Evolutionary conservation across 768 basidiomycete genomes (phyloP), one percentile per base, ranked within the genome.

Genomic region (Tephrocybe sp.): DNA sequence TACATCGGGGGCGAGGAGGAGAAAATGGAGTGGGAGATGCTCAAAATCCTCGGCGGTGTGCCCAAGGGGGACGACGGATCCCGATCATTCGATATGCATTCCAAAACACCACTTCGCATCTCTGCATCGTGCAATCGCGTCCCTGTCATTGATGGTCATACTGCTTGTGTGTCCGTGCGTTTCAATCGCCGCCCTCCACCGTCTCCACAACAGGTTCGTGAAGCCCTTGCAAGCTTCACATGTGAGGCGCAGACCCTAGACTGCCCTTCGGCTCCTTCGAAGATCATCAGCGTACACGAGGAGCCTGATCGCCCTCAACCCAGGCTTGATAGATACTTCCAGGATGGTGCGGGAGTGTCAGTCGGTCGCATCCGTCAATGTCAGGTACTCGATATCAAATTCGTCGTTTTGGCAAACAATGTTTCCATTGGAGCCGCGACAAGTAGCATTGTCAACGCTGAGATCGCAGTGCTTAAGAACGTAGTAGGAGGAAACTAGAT

Each of bases 21-120:
- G 64, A 99, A 98, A 66, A 93, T 98, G 56, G 95, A 99, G 66
- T 99, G 97, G 97, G 97, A 99, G 72, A 87, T 91, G 5, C 79
- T 89, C 59, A 99, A 98, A 74, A 99, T 99, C 61, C 83, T 99
- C 18, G 95, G 97, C 19, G 92, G 86, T 2, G 59, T 97, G 49
- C 60, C 73, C 2, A 72, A 79, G 21, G 74, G 75, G 42, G 82
- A 84, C 48, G 70, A 76, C 25, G 79, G 77, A 2, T 55, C 64
- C 4, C 79, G 77, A 49, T 61, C 78, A 10, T 98, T 97, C 66
- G 94, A 97, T 63, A 85, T 91, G 80, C 93, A 93, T 69, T 70
- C 82, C 0, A 62, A 63, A n/a, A 74, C 83, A 33, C 91, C 93
- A 0, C 73, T 99, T n/a, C 84, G 85, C 48, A 82, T 99, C 34